Conservation (phyloP, 1,284 basidiomycete species). For the Cutaneotrichosporon mucoides region DNA sequence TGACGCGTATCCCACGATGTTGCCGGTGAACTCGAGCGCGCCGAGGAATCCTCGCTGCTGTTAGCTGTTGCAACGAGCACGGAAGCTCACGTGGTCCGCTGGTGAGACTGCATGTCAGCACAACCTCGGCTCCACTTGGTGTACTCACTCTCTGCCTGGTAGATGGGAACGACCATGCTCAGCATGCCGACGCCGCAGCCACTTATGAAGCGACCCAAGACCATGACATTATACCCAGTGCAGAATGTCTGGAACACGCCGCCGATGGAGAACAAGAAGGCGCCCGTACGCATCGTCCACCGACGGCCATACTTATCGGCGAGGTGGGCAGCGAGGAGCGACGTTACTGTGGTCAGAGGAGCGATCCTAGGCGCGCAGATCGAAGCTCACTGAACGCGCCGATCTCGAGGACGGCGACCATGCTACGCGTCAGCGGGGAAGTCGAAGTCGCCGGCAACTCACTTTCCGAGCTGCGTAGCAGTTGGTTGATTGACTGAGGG, state of each 20-base stretch:
- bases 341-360: constrained; percentile 64
- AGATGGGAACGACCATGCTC: constrained; percentile 94
- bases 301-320: constrained; percentile 85
- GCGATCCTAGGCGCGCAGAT: no score
- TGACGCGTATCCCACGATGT: constrained; percentile 89
- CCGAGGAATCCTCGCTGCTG: constrained; percentile 71
- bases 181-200: constrained; percentile 92
- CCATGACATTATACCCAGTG: constrained; percentile 76
- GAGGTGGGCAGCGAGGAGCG: constrained; percentile 78
- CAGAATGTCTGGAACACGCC: constrained; percentile 88
- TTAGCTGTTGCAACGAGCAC: constrained; percentile 20
- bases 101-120: constrained; percentile 80
- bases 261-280: constrained; percentile 80
- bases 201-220: constrained; percentile 78
- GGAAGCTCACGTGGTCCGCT: constrained; percentile 69
- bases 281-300: constrained; percentile 81
- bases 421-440: constrained; percentile 57
- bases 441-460: constrained; percentile 17
- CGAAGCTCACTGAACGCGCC: constrained; percentile 78
- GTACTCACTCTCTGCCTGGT: constrained; percentile 54
- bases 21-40: constrained; percentile 95
- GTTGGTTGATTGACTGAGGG: constrained; percentile 64
- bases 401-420: constrained; percentile 88
- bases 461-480: constrained; percentile 53
- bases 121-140: no score